Base-by-base conservation (phyloP, 2,329 filamentous ascomycete genomes). In the Aspergillus novoparasiticus region DNA sequence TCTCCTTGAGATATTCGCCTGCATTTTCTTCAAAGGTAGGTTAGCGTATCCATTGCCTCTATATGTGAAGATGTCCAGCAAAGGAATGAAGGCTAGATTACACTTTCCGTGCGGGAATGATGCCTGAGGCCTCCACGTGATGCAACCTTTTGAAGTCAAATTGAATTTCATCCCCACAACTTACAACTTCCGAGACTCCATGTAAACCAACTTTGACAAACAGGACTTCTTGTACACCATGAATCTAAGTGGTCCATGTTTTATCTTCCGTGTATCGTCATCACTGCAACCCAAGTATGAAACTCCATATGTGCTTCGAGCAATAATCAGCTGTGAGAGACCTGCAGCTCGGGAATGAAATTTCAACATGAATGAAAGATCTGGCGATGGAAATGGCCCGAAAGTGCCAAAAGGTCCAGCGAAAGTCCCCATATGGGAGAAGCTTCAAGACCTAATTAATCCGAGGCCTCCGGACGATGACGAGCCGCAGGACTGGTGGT, bases 401-500 rank as follows among this genome's bases (percentile, higher is more conserved):
- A 61, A 34, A 58, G 3, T 50, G 61, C 5, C 57, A 65, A 30
- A 32, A 60, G 36, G 50, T 65, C 28, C 58, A 46, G 39, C 23
- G 23, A 65, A n/a, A 58, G 16, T 8, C 2, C 4, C 51, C 12
- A 3, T 39, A 26, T 55, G 51, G 66, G 36, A 43, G 39, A 60
- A 30, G 36, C 63, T 76, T 36, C 60, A 53, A 8, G 59, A 68
- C 12, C 66, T 69, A 0, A 73, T 80, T 58, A 71, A 71, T 23
- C 71, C 79, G 71, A 71, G 79, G 56, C 75, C 78, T 3, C 68
- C 75, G 26, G 79, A 81, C 19, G 80, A 82, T 64, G 79, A 80
- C 55, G 77, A 80, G 50, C 77, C 75, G 9, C 75, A 79, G 58
- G 77, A 80, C 57, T 83, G 81, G 81, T 84, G 82, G 82, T 75